Base-by-base conservation (phyloP, 768 basidiomycete species). In the Agaricus bisporus region DNA sequence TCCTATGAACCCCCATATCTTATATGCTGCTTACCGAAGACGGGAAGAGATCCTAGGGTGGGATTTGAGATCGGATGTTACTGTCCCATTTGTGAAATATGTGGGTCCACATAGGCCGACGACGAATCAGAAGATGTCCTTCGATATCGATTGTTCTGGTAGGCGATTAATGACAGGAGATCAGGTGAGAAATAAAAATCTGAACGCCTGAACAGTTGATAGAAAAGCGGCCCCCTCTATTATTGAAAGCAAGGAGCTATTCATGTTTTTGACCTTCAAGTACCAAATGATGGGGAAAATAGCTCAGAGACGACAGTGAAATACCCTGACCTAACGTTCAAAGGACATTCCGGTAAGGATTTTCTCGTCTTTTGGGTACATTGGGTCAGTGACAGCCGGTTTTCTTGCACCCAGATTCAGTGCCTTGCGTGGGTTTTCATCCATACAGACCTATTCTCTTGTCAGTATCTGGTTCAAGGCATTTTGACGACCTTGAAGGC, bases 1-100 rank as follows among this genome's bases (percentile, higher is more conserved):
- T 61, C 89, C 90, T 0, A 68, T 70, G 17, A 69, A 72, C 41
- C 86, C 90, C 0, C 79, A 89, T 54, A 68, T 89, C 1, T 66
- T 98, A 25, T 95, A 89, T 57, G 86, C 88, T 0, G 77, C 89
- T 0, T 94, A 90, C 59, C 79, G 95, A 5, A 75, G 87, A 11
- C 72, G 72, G n/a, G 73, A 72, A 5, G 62, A 63, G 3, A 74
- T 95, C 20, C 86, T 84, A 61, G 74, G 79, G 51, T 97, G 89
- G 86, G 95, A 97, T 64, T 64, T 93, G 5, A 80, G 93, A 0
- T 72, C 78, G 2, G 76, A 86, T 65, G 61, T 77, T 28, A 66
- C 69, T 48, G 18, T 58, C 15, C 76, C 81, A 39, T 48, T 79
- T 15, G 64, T 69, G 28, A 63, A 75, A 45, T 80, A 72, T 51